Base-by-base conservation (phyloP, 306 rosid genomes). In the Rosa persica region DNA sequence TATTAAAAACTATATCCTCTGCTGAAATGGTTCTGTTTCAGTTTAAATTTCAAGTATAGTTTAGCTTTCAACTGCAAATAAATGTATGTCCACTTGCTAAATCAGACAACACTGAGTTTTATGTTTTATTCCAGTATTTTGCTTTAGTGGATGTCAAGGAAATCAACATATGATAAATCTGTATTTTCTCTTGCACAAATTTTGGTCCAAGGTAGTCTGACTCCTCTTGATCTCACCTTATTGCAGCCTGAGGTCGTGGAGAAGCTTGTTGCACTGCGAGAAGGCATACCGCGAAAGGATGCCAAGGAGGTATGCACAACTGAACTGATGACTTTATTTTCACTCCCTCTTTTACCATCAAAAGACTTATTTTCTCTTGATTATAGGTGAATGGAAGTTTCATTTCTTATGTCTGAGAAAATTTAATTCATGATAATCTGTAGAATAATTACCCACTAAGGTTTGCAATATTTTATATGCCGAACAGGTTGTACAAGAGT, bases 261-360 rank as follows among this genome's bases (percentile, higher is more conserved):
- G 89, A 95, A 89, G 83, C 98, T 95, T 77, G 98, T 95, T 58
- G 91, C 89, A 74, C 81, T 92, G 48, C 89, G 98, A 84, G 98
- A 95, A 88, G 98, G 98, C 84, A 95, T 95, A 76, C 98, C 98
- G 20, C 83, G 91, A 79, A 95, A 95, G 78, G 98, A 95, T 76
- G 98, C 98, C n/a, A 95, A 95, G 80, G 98, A 95, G 98, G 98
- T 95, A 86, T n/a, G 81, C 55, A 46, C 67, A 80, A 47, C 25
- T 55, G 61, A 20, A 55, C 27, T 67, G 40, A 8, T 8, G 49
- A 51, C 71, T 44, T 16, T 13, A 36, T 27, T 57, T 40, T 55
- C 61, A 40, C 15, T 17, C 9, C 4, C 38, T 51, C 10, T 6
- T 8, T 39, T 1, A 0, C 12, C 54, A 36, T 34, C 48, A 34